Evolutionary conservation across 306 rosid species (phyloP).

Genomic region (Adenanthera pavonina): DNA sequence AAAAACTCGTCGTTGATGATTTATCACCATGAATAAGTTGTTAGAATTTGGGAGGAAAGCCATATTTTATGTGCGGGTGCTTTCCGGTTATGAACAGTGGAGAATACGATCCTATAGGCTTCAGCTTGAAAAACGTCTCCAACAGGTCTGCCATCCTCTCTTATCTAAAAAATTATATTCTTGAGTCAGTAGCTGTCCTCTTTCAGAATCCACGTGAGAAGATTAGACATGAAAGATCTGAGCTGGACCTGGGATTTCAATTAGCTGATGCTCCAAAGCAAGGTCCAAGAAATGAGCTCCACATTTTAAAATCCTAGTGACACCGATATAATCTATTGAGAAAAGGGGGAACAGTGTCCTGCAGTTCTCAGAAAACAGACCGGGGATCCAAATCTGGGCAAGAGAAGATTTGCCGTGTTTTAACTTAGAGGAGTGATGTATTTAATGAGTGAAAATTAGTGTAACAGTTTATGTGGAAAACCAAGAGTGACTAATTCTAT

Average conservation of each 20-base stretch:
- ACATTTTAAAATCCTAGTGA: conserved; percentile 23
- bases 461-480: conserved; percentile 2
- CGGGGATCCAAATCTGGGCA: background rate
- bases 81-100: conserved; percentile 88
- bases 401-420: conserved; percentile 8
- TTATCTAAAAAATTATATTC: conserved; percentile 4
- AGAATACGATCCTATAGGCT: conserved; percentile 72
- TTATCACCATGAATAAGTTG: conserved; percentile 47
- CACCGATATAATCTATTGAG: conserved; percentile 4
- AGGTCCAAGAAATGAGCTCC: conserved; percentile 12
- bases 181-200: conserved; percentile 18
- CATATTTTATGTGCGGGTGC: conserved; percentile 72
- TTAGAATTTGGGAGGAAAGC: conserved; percentile 68
- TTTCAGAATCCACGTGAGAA: conserved; percentile 17
- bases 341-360: background rate
- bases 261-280: conserved; percentile 12
- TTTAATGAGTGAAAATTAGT: background rate
- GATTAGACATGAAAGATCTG: background rate
- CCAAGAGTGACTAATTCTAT: conserved; percentile 3
- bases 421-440: background rate
- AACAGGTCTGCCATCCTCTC: conserved; percentile 45
- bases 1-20: conserved; percentile 39
- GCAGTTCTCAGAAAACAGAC: conserved; percentile 9
- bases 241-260: conserved; percentile 28
- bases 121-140: conserved; percentile 57